These are phyloP conservation scores for Coemansia sp. DNA, from an alignment of 192 early-diverging fungal genomes.

Conservation along the genomic window DNA sequence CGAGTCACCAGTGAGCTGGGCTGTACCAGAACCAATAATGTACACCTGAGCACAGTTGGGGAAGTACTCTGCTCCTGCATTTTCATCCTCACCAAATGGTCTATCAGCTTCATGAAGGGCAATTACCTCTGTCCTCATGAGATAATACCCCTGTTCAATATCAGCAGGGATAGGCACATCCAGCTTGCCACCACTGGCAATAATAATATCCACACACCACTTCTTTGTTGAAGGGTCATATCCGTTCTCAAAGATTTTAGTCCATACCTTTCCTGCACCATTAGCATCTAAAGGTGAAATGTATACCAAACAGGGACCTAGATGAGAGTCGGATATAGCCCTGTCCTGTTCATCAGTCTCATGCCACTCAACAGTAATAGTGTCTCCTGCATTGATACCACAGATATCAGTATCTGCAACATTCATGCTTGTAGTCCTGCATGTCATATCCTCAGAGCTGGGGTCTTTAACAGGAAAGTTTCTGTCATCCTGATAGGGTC, in stretches of 20 bases:
- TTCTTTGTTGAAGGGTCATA: slow-evolving; percentile 4
- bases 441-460: not conserved
- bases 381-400: slow-evolving; percentile 1
- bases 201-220: slow-evolving; percentile 12
- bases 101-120: slow-evolving; percentile 2
- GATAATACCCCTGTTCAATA: not conserved
- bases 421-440: not conserved
- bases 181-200: not conserved
- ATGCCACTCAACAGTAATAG: slow-evolving; percentile 7
- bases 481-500: not conserved
- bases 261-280: slow-evolving; percentile 7
- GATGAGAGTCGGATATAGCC: not conserved
- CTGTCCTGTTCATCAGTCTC: not conserved
- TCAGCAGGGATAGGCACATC: slow-evolving; percentile 4
- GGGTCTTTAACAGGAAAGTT: slow-evolving; percentile 7
- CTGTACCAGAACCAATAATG: not conserved
- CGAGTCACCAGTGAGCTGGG: not conserved
- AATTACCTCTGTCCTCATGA: slow-evolving; percentile 9
- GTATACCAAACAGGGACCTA: slow-evolving; percentile 8
- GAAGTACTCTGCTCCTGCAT: slow-evolving; percentile 2
- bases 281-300: not conserved
- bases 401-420: not conserved
- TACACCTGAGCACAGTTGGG: slow-evolving; percentile 9
- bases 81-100: not conserved
- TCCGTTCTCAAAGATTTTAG: slow-evolving; percentile 10